Evolutionary conservation across 106 monocot species (phyloP).

Genomic region (Allium sativum): DNA sequence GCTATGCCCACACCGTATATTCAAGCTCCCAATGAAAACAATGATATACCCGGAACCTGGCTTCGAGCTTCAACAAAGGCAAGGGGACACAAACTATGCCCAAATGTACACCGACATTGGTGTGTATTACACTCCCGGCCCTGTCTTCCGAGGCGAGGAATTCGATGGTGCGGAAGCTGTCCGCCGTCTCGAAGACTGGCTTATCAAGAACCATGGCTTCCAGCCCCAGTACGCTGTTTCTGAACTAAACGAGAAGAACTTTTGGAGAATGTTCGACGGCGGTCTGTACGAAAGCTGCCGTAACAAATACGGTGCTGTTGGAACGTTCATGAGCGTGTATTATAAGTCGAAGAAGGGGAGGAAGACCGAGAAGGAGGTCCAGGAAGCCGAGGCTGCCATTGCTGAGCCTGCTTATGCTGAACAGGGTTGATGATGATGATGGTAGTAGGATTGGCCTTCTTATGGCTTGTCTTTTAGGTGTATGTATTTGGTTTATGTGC

Average conservation of each 20-base stretch:
- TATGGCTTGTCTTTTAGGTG: too few species aligned
- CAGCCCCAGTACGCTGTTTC: conserved; percentile 30
- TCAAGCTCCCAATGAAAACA: conserved; percentile 23
- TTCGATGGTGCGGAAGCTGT: conserved; percentile 21
- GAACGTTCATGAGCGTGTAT: conserved; percentile 40
- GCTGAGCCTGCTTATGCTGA: conserved; percentile 22
- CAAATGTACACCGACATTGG: conserved; percentile 40
- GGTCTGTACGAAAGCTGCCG: conserved; percentile 28
- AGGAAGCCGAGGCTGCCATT: conserved; percentile 25
- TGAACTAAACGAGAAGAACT: conserved; percentile 35
- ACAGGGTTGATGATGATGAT: neutral
- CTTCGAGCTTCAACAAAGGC: conserved; percentile 23
- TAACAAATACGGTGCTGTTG: conserved; percentile 24
- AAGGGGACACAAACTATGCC: conserved; percentile 35
- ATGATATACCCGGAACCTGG: conserved; percentile 28
- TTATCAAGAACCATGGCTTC: conserved; percentile 31
- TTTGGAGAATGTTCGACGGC: conserved; percentile 39
- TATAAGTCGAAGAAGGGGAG: conserved; percentile 36
- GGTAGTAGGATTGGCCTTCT: too few species aligned
- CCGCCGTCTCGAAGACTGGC: conserved; percentile 20
- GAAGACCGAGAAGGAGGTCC: conserved; percentile 37
- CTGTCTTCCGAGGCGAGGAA: conserved; percentile 29
- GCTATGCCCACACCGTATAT: conserved; percentile 22
- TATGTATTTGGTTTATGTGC: neutral
- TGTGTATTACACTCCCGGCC: conserved; percentile 16